Base-by-base conservation (phyloP, 75 land plant species). In the Selaginella tamariscina region DNA sequence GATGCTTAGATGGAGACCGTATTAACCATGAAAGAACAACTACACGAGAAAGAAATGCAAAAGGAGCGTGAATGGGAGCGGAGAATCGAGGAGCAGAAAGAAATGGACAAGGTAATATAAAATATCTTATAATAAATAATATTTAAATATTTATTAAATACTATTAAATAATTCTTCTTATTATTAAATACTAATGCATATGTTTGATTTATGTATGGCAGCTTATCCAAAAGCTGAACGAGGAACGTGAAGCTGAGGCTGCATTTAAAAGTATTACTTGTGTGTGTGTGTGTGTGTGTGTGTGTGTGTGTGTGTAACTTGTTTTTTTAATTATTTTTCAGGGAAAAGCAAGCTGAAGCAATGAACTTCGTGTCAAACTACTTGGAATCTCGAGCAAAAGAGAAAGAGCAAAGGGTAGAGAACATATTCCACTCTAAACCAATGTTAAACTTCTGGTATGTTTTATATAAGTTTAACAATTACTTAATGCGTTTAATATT, bases 81-180 rank as follows among this genome's bases (percentile, higher is more conserved):
- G 49, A 39, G 49, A 15, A 39, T 39, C 49, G 49, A 39, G 49
- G 49, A 39, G 49, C 49, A 39, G 49, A 39, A 39, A 39, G 49
- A 39, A 39, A 39, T 39, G 49, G 49, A 39, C 49, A 39, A 39
- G 49, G 49, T 39, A n/a, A n/a, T n/a, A n/a, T n/a, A n/a, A n/a
- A n/a, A n/a, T n/a, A n/a, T n/a, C n/a, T n/a, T n/a, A n/a, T n/a
- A n/a, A n/a, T n/a, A n/a, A n/a, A n/a, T n/a, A n/a, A n/a, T n/a
- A n/a, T n/a, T n/a, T n/a, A n/a, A n/a, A n/a, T n/a, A n/a, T n/a
- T n/a, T n/a, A n/a, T n/a, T n/a, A n/a, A n/a, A n/a, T n/a, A n/a
- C n/a, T n/a, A n/a, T n/a, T n/a, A n/a, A n/a, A n/a, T n/a, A n/a
- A n/a, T n/a, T n/a, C n/a, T n/a, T n/a, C n/a, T n/a, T n/a, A n/a